Evolutionary conservation across 1,284 basidiomycete genomes (phyloP).

Genomic region (Cutaneotrichosporon cavernicola): DNA sequence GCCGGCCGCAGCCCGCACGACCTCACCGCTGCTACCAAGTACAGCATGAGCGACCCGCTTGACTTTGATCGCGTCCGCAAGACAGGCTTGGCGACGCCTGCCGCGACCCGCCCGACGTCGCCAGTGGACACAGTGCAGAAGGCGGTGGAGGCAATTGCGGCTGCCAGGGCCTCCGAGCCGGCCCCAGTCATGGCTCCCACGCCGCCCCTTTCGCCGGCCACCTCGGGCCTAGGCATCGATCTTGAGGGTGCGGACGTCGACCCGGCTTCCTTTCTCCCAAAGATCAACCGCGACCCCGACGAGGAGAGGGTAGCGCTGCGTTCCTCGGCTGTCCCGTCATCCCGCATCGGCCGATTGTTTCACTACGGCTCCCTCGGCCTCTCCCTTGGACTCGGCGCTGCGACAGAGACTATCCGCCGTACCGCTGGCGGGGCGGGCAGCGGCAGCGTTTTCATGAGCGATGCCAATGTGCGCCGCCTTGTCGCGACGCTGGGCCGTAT

Average conservation of each 20-base stretch:
- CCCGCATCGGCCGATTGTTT: constrained; percentile 78
- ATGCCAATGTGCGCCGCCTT: constrained; percentile 82
- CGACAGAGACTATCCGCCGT: constrained; percentile 54
- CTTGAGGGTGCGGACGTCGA: constrained; percentile 5
- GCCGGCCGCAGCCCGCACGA: constrained; percentile 2
- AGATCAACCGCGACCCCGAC: constrained; percentile 17
- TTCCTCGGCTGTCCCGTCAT: constrained; percentile 68
- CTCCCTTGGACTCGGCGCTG: constrained; percentile 54
- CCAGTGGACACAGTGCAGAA: neutral
- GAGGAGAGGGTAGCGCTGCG: constrained; percentile 43
- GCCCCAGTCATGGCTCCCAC: neutral
- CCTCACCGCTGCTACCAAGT: neutral
- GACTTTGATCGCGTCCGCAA: neutral
- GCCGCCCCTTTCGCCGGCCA: neutral
- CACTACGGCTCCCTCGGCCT: constrained; percentile 72
- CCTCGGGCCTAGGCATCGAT: neutral
- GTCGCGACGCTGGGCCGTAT: constrained; percentile 90
- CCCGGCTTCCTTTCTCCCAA: constrained; percentile 14
- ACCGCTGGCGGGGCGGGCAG: constrained; percentile 40
- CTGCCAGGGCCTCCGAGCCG: constrained; percentile 3
- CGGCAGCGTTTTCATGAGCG: constrained; percentile 71
- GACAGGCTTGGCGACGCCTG: neutral
- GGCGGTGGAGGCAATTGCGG: constrained; percentile 8
- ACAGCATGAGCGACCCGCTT: constrained; percentile 6
- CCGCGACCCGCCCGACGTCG: neutral